Percentiles rank a stretch among this genome's conserved stretches.
phyloP scores from a whole-genome alignment of 441 rosid genomes.

The Bruguiera hainesii region DNA sequence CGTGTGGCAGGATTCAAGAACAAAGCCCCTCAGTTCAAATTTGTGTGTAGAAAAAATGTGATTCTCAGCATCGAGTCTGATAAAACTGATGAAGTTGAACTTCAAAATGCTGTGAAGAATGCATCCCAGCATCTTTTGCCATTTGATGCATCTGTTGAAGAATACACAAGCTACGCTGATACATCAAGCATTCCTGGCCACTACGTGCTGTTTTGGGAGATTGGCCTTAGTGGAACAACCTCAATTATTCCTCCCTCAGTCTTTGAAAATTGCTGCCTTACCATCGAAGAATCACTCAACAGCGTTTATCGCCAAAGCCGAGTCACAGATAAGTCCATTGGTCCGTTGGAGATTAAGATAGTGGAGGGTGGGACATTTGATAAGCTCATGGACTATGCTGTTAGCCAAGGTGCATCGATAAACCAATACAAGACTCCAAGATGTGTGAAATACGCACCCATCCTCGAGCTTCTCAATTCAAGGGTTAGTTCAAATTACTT shows the following conservation, averaged over 20 bases:
- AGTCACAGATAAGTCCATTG: constrained; percentile 45
- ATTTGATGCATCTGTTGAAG: constrained; percentile 32
- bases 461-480: constrained; percentile 38
- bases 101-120: constrained; percentile 39
- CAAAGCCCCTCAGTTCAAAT: constrained; percentile 47
- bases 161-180: constrained; percentile 51
- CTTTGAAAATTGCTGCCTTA: constrained; percentile 41
- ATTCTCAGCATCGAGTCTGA: constrained; percentile 48
- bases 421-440: constrained; percentile 54
- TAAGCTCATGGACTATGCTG: constrained; percentile 48
- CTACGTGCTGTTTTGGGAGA: constrained; percentile 49
- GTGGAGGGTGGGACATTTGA: constrained; percentile 46
- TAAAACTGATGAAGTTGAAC: constrained; percentile 51
- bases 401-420: constrained; percentile 46
- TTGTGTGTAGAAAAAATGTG: constrained; percentile 49
- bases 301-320: constrained; percentile 55
- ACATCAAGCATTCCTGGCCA: constrained; percentile 40
- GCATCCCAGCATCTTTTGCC: constrained; percentile 32
- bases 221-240: constrained; percentile 19
- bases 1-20: constrained; percentile 47
- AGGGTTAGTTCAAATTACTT: constrained; percentile 36
- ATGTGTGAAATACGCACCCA: constrained; percentile 43
- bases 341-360: constrained; percentile 41
- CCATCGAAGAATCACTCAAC: constrained; percentile 46
- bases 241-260: constrained; percentile 30